A percentile compares a stretch with the other conserved stretches of the same genome.
Conservation (phyloP, 345 rosid species). For the Clarkia xantiana region DNA sequence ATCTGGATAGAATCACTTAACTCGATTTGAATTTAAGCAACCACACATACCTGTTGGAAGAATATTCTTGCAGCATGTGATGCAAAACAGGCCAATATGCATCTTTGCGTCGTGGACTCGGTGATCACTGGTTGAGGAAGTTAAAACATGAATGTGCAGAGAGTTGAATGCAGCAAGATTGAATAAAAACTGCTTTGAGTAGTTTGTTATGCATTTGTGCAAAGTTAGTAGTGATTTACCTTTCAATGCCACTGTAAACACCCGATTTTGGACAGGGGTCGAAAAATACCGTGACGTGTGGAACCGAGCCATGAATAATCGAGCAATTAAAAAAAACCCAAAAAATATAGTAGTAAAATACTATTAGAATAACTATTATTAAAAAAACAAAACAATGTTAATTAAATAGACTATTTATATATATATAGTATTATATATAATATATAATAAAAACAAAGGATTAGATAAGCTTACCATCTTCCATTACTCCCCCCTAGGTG, state of each 20-base stretch:
- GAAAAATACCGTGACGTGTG: too few species aligned
- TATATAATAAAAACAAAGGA: too few species aligned
- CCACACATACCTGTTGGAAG: slow-evolving; percentile 14
- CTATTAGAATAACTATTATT: too few species aligned
- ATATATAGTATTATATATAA: too few species aligned
- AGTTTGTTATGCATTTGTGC: not conserved
- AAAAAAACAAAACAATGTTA: too few species aligned
- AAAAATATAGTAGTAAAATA: too few species aligned
- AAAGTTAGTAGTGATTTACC: slow-evolving; percentile 26
- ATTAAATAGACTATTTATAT: too few species aligned
- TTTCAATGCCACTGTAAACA: slow-evolving; percentile 62
- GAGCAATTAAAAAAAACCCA: too few species aligned
- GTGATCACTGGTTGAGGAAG: slow-evolving; percentile 36
- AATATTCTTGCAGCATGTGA: slow-evolving; percentile 50
- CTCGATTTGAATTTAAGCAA: not conserved
- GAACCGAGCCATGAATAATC: too few species aligned
- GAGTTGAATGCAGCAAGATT: not conserved
- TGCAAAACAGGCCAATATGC: slow-evolving; percentile 40
- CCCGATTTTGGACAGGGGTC: too few species aligned
- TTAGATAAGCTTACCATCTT: too few species aligned
- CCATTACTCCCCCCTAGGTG: too few species aligned
- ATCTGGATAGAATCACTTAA: not conserved
- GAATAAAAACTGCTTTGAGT: not conserved
- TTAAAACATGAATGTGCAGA: not conserved
- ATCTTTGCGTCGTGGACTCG: slow-evolving; percentile 33